Conservation (phyloP, 2,329 filamentous ascomycete genomes). For the Fusarium pilosicola region DNA sequence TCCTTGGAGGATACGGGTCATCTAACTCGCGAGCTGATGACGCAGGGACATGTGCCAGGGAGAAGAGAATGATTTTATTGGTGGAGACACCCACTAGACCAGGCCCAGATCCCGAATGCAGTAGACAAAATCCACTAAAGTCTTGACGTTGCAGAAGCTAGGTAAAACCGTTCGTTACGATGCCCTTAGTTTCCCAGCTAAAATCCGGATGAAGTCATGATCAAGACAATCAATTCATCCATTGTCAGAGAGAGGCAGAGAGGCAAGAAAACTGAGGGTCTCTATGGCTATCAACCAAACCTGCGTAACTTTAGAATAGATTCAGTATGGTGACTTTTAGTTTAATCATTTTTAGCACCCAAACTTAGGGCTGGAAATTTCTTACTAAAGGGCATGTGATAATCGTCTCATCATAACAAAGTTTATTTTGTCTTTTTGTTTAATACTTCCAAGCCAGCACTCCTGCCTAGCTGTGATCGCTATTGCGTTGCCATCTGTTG, state of each 20-base stretch:
- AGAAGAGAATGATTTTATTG: slow-evolving; percentile 4
- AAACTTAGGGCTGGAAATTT: neutral
- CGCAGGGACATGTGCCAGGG: slow-evolving; percentile 21
- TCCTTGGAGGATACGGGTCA: slow-evolving; percentile 16
- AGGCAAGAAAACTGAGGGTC: neutral
- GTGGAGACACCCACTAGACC: neutral
- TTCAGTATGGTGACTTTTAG: neutral
- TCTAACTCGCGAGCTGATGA: slow-evolving; percentile 25
- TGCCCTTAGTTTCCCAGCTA: slow-evolving; percentile 16
- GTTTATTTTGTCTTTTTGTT: neutral
- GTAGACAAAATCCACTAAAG: slow-evolving; percentile 17
- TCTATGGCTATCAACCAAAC: too few relatives aligned
- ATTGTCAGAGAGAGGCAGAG: neutral
- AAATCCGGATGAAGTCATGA: slow-evolving; percentile 31
- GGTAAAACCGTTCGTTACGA: neutral
- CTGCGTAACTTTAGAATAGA: neutral
- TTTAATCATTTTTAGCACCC: neutral
- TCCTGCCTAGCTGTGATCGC: neutral
- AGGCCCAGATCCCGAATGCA: slow-evolving; percentile 27
- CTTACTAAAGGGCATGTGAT: neutral
- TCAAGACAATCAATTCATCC: neutral
- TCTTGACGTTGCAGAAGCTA: slow-evolving; percentile 1
- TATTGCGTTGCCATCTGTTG: neutral
- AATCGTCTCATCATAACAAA: neutral
- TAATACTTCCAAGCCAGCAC: neutral